Evolutionary conservation across 805 yeast species (phyloP).

Genomic region (Candida ulmi): DNA sequence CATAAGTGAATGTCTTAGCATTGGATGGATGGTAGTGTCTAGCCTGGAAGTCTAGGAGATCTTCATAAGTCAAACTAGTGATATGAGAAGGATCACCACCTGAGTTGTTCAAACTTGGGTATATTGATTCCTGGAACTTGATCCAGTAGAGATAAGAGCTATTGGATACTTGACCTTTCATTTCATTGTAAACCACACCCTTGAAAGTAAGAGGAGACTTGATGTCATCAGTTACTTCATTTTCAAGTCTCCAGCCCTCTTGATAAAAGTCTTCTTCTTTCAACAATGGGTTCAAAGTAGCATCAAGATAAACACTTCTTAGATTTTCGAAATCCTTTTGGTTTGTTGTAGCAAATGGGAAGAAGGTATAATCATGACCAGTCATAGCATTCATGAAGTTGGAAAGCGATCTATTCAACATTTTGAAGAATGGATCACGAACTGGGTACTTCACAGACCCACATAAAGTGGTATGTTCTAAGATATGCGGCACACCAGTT

Average conservation of each 20-base stretch:
- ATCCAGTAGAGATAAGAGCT: slow-evolving; percentile 82
- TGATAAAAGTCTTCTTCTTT: slow-evolving; percentile 80
- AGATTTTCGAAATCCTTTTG: slow-evolving; percentile 72
- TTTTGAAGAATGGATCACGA: slow-evolving; percentile 95
- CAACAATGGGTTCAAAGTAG: slow-evolving; percentile 78
- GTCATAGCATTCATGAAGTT: slow-evolving; percentile 99
- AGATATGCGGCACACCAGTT: slow-evolving; percentile 95
- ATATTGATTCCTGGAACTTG: slow-evolving; percentile 74
- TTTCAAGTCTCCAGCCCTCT: slow-evolving; percentile 97
- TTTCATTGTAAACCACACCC: slow-evolving; percentile 96
- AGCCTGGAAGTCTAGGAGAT: slow-evolving; percentile 70
- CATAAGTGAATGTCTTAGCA: slow-evolving; percentile 82
- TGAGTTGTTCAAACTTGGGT: slow-evolving; percentile 80
- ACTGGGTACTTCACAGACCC: slow-evolving; percentile 91
- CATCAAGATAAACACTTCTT: slow-evolving; percentile 82
- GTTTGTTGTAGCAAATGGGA: slow-evolving; percentile 95
- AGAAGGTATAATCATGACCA: slow-evolving; percentile 92
- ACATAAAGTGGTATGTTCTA: slow-evolving; percentile 94
- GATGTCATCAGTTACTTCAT: slow-evolving; percentile 52
- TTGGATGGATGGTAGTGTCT: slow-evolving; percentile 86
- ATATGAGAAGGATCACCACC: slow-evolving; percentile 92
- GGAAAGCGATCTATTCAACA: slow-evolving; percentile 90
- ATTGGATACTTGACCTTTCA: slow-evolving; percentile 96
- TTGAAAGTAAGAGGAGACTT: slow-evolving; percentile 65
- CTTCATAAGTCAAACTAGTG: slow-evolving; percentile 68